A percentile compares a stretch with the other conserved stretches of the same genome.
These are phyloP conservation scores for Pleurotus platypus DNA, from an alignment of 768 basidiomycete genomes.

Conservation along the genomic window DNA sequence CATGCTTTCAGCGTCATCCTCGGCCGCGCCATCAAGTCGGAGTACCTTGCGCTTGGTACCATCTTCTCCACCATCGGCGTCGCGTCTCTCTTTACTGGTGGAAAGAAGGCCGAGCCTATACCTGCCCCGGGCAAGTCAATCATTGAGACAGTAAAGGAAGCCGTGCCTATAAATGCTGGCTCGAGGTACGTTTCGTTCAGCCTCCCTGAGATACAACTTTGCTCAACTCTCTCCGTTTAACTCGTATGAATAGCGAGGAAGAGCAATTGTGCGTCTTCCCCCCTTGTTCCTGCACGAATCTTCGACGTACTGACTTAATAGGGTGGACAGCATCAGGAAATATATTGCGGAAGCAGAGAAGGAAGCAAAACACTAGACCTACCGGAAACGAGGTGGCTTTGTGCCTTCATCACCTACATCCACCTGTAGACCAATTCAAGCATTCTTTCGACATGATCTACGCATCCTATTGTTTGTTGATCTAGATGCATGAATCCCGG, in stretches of 20 bases:
- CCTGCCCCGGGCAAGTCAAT: constrained; percentile 36
- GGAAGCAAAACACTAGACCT: constrained; percentile 43
- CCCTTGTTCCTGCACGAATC: constrained; percentile 17
- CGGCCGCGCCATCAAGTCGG: constrained; percentile 78
- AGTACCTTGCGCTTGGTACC: constrained; percentile 73
- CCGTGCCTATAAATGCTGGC: constrained; percentile 59
- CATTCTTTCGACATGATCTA: too few species aligned
- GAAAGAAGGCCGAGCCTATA: constrained; percentile 42
- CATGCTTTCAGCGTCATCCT: constrained; percentile 55
- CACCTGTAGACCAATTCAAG: too few species aligned
- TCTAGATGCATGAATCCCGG: too few species aligned
- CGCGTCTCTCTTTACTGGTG: constrained; percentile 51
- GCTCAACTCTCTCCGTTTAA: neutral
- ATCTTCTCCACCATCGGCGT: constrained; percentile 52
- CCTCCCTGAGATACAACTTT: neutral
- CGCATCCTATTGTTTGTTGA: too few species aligned
- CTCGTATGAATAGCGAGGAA: constrained; percentile 62
- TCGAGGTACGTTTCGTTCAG: constrained; percentile 54
- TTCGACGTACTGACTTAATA: constrained; percentile 34
- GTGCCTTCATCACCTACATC: too few species aligned
- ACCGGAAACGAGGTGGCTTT: neutral
- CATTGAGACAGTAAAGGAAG: constrained; percentile 54
- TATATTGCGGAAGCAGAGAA: constrained; percentile 85
- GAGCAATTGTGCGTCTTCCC: constrained; percentile 68
- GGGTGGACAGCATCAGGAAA: constrained; percentile 68